Evolutionary conservation across 176 grass and related monocot species (phyloP), one percentile per base, ranked within the genome.

Genomic region (Hordeum vulgare): DNA sequence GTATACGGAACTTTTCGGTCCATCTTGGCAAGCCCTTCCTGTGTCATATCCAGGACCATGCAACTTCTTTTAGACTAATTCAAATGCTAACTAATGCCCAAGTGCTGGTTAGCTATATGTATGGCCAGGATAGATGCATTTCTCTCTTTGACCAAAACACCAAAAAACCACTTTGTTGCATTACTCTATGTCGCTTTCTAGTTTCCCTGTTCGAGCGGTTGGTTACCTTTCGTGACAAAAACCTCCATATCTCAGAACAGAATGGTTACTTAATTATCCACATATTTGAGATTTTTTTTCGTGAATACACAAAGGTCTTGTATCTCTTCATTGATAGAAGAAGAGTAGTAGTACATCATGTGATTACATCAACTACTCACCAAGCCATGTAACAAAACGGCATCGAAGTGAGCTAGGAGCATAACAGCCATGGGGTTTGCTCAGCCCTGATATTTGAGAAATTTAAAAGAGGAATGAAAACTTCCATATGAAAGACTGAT

Each of bases 11-110:
- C 67, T 90, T 85, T 4, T 26, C 26, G 14, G 91, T 94, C 85
- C 91, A 83, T 71, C 78, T 92, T 6, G 85, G 79, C 7, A 80
- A 56, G 6, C 84, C 87, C 82, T 92, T 99, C 84, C 93, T 99
- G 71, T 11, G 26, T 21, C 13, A 36, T 78, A 51, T 74, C 9
- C 34, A 89, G 37, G 37, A 59, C 57, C 79, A 78, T 26, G 21
- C 41, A 78, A 64, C 10, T 27, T 79, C 66, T 62, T 34, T 73
- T 69, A 14, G 76, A 85, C 81, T 29, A 23, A 11, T 44, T 7
- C 23, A 76, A 26, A 29, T 39, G 37, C 37, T 80, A 41, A 56
- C 20, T 1, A 24, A 72, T 81, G 14, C 27, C 66, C 57, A 47
- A 67, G 27, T 60, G 39, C 9, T 17, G 35, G 51, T n/a, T n/a